A percentile compares a stretch with the other conserved stretches of the same genome.
Evolutionary conservation across 257 asterid genomes (phyloP).

Genomic region (Forsythia suspensa): DNA sequence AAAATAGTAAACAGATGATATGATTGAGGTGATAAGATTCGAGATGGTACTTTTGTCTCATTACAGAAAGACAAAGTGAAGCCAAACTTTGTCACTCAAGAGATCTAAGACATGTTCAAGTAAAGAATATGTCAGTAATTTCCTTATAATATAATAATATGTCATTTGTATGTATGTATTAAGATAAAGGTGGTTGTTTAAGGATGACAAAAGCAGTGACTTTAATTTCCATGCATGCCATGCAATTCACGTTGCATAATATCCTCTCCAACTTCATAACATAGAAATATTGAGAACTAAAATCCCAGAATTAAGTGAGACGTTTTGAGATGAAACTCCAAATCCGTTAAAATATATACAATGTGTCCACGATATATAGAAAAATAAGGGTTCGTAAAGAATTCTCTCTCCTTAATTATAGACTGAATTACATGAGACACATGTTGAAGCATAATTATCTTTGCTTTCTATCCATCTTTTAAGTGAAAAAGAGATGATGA

Average conservation of each 20-base stretch:
- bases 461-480: constrained; percentile 71
- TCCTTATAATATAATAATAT: constrained; percentile 8
- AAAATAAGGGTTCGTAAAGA: not conserved
- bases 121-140: constrained; percentile 68
- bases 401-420: not conserved
- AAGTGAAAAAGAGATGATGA: constrained; percentile 53
- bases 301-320: too few species aligned
- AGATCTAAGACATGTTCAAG: constrained; percentile 75
- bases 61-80: constrained; percentile 66
- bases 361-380: not conserved
- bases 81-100: constrained; percentile 56
- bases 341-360: too few species aligned
- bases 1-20: constrained; percentile 18
- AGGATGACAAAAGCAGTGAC: constrained; percentile 49
- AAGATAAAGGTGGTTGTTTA: constrained; percentile 32
- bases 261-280: not conserved
- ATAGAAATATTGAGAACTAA: not conserved
- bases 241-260: constrained; percentile 46
- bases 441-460: constrained; percentile 52
- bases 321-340: too few species aligned
- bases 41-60: constrained; percentile 78
- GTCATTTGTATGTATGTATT: not conserved
- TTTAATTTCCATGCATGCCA: constrained; percentile 66
- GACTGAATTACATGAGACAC: constrained; percentile 36
- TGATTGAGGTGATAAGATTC: constrained; percentile 38